Evolutionary conservation across 2,329 filamentous ascomycete species (phyloP).

Genomic region (Paraphoma chrysanthemicola): DNA sequence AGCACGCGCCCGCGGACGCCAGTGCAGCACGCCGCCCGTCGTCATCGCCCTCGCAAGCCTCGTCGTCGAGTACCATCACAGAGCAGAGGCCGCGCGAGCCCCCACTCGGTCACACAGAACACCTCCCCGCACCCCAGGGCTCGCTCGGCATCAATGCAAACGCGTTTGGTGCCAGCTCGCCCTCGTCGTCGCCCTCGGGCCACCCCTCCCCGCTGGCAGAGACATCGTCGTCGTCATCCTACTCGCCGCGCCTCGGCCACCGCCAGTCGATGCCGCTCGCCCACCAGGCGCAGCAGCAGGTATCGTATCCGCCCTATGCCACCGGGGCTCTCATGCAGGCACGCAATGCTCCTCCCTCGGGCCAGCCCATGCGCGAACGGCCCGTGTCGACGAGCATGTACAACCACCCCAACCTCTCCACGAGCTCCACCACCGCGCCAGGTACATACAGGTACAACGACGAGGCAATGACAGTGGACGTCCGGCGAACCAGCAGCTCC

Average conservation of each 20-base stretch:
- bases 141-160: slow-evolving; percentile 52
- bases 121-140: slow-evolving; percentile 28
- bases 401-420: slow-evolving; percentile 56
- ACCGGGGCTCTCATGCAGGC: slow-evolving; percentile 32
- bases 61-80: slow-evolving; percentile 49
- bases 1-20: slow-evolving; percentile 7
- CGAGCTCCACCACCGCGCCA: slow-evolving; percentile 50
- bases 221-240: slow-evolving; percentile 32
- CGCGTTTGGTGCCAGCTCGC: slow-evolving; percentile 43
- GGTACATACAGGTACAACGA: slow-evolving; percentile 57
- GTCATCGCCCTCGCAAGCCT: slow-evolving; percentile 38
- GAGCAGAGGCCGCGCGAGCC: slow-evolving; percentile 40
- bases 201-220: slow-evolving; percentile 34
- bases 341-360: slow-evolving; percentile 33
- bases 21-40: slow-evolving; percentile 20
- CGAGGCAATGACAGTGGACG: slow-evolving; percentile 45
- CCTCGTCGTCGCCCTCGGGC: slow-evolving; percentile 31
- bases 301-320: slow-evolving; percentile 38
- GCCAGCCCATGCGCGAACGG: slow-evolving; percentile 43
- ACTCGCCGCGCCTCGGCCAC: slow-evolving; percentile 48
- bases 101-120: slow-evolving; percentile 12
- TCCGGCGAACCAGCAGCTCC: slow-evolving; percentile 66
- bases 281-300: slow-evolving; percentile 51
- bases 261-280: slow-evolving; percentile 53
- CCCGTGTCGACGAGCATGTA: slow-evolving; percentile 57